Percentiles rank a stretch among this genome's conserved stretches.
phyloP scores from a whole-genome alignment of 148 eudicot species.

The Beta vulgaris region DNA sequence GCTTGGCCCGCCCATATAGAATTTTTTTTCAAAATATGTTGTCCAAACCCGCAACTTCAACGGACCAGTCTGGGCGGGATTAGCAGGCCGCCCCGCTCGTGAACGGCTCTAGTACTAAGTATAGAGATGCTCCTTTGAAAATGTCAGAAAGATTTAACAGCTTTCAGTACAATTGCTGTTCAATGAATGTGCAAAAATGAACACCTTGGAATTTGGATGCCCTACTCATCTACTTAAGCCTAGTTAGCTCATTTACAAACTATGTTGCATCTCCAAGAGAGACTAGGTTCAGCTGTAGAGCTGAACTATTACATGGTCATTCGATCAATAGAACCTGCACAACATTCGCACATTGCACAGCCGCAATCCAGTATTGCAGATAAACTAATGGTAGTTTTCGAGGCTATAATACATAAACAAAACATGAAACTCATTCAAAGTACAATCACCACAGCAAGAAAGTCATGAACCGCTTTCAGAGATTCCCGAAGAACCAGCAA shows the following conservation, averaged over 20 bases:
- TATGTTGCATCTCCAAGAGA: conserved; percentile 7
- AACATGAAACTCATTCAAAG: conserved; percentile 5
- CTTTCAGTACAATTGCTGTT: neutral
- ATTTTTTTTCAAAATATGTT: too few relatives aligned
- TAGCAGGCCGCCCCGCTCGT: too few relatives aligned
- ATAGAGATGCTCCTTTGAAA: too few relatives aligned
- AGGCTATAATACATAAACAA: conserved; percentile 15
- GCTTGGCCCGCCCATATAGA: too few relatives aligned
- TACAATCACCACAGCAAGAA: neutral
- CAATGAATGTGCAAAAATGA: conserved; percentile 22
- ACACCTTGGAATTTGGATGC: conserved; percentile 10
- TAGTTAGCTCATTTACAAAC: conserved; percentile 26
- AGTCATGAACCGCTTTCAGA: conserved; percentile 40
- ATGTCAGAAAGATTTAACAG: neutral
- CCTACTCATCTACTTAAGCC: neutral
- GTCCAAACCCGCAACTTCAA: too few relatives aligned
- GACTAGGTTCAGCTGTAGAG: conserved; percentile 4
- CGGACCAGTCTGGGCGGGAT: too few relatives aligned
- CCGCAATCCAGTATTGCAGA: conserved; percentile 19
- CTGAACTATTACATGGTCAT: conserved; percentile 14
- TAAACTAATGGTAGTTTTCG: conserved; percentile 7
- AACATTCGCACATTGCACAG: conserved; percentile 19
- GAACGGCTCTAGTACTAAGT: too few relatives aligned
- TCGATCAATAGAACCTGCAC: conserved; percentile 30
- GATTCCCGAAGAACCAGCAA: conserved; percentile 61